Evolutionary conservation across 192 early-diverging fungal species (phyloP).

Genomic region (Phlyctochytrium bullatum): DNA sequence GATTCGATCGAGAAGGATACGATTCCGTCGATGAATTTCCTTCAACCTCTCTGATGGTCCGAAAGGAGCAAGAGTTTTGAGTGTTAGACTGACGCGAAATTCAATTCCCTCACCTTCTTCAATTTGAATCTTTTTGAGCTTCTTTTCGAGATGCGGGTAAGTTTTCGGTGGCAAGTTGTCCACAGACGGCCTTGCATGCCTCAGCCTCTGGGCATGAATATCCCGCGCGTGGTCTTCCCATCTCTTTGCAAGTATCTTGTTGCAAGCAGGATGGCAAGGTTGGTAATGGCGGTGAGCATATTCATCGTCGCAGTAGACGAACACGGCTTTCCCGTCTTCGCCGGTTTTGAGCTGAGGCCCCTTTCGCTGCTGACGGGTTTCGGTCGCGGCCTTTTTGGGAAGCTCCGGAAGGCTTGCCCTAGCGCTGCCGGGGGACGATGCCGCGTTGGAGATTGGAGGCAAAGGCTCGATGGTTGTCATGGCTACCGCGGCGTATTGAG

Average conservation of each 20-base stretch:
- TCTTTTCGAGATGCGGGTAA: constrained; percentile 39
- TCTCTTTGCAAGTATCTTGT: constrained; percentile 36
- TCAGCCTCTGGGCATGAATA: constrained; percentile 32
- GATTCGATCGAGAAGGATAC: constrained; percentile 40
- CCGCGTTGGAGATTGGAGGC: too few relatives aligned
- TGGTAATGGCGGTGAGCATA: constrained; percentile 40
- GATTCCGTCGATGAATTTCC: constrained; percentile 43
- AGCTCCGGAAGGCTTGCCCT: too few relatives aligned
- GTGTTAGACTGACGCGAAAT: not conserved
- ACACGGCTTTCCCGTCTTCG: too few relatives aligned
- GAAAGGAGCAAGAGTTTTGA: too few relatives aligned
- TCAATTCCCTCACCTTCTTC: constrained; percentile 35
- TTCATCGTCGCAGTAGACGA: too few relatives aligned
- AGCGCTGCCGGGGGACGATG: too few relatives aligned
- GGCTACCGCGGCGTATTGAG: too few relatives aligned
- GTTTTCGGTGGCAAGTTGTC: constrained; percentile 40
- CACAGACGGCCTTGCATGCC: constrained; percentile 26
- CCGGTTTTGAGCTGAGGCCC: too few relatives aligned
- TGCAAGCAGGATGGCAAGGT: constrained; percentile 39
- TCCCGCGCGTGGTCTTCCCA: constrained; percentile 36
- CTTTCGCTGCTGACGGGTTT: too few relatives aligned
- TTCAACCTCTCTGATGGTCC: constrained; percentile 34
- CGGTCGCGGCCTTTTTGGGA: too few relatives aligned
- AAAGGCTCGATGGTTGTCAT: too few relatives aligned
- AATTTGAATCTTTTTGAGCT: constrained; percentile 44